Percentiles rank a stretch among this genome's conserved stretches.
phyloP scores from a whole-genome alignment of 345 rosid species.

The rapeseed (Brassica napus) region Da-Ae NC_063449.1:4166501-4167000 shows the following conservation, averaged over 20 bases:
- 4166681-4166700: constrained; percentile 13
- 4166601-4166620: constrained; percentile 12
- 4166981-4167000: constrained; percentile 23
- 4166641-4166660: not conserved
- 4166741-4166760: constrained; percentile 42
- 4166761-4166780: constrained; percentile 1
- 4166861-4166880: constrained; percentile 28
- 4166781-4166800: constrained; percentile 30
- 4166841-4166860: constrained; percentile 22
- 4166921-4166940: constrained; percentile 19
- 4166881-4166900: constrained; percentile 24
- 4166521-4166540: constrained; percentile 11
- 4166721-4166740: constrained; percentile 97
- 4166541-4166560: constrained; percentile 5
- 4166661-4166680: not conserved
- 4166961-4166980: constrained; percentile 37
- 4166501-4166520: constrained; percentile 4
- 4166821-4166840: constrained; percentile 42
- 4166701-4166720: constrained; percentile 9
- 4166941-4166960: not conserved
- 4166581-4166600: not conserved
- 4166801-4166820: constrained; percentile 41
- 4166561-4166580: not conserved
- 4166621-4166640: not conserved
- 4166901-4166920: constrained; percentile 21